Percentiles rank a stretch among this genome's conserved stretches.
These are phyloP conservation scores for Phialemonium atrogriseum DNA, from an alignment of 2,329 filamentous ascomycete genomes.

Conservation along the genomic window DNA sequence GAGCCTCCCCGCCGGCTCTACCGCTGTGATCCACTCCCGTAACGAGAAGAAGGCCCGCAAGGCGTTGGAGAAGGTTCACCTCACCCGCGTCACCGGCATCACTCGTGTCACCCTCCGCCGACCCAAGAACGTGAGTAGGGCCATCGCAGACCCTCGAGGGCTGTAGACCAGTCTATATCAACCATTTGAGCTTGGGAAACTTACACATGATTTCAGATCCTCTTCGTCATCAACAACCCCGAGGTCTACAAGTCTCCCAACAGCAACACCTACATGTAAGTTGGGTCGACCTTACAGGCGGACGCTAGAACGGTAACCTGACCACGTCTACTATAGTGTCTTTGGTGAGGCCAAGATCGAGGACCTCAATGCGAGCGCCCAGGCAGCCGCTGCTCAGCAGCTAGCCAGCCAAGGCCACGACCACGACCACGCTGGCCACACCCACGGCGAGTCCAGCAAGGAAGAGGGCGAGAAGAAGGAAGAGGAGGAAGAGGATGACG, in stretches of 20 bases:
- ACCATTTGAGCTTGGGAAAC: conserved; percentile 6
- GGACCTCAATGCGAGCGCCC: conserved; percentile 97
- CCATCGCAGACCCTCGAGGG: background rate
- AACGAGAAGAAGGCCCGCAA: conserved; percentile 99
- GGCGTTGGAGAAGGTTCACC: conserved; percentile 95
- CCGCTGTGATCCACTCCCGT: conserved; percentile 89
- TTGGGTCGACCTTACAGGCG: conserved; percentile 9
- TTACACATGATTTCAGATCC: conserved; percentile 54
- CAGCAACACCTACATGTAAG: conserved; percentile 99
- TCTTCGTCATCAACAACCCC: conserved; percentile 99
- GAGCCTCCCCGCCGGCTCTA: conserved; percentile 68
- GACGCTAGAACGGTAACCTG: conserved; percentile 8
- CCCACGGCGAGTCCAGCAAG: conserved; percentile 67
- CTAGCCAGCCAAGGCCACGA: conserved; percentile 66
- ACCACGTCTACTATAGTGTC: conserved; percentile 53
- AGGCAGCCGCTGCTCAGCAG: conserved; percentile 92
- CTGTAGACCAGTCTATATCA: conserved; percentile 1
- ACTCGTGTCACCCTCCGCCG: conserved; percentile 95
- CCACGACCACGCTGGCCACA: conserved; percentile 63
- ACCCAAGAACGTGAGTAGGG: conserved; percentile 88
- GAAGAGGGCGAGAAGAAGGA: conserved; percentile 68
- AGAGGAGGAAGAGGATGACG: conserved; percentile 81
- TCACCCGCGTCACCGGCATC: conserved; percentile 94
- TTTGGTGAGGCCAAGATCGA: conserved; percentile 99
- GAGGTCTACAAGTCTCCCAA: conserved; percentile 99